Evolutionary conservation across 495 filamentous ascomycete species (phyloP).

Genomic region (Daldinia decipiens): DNA sequence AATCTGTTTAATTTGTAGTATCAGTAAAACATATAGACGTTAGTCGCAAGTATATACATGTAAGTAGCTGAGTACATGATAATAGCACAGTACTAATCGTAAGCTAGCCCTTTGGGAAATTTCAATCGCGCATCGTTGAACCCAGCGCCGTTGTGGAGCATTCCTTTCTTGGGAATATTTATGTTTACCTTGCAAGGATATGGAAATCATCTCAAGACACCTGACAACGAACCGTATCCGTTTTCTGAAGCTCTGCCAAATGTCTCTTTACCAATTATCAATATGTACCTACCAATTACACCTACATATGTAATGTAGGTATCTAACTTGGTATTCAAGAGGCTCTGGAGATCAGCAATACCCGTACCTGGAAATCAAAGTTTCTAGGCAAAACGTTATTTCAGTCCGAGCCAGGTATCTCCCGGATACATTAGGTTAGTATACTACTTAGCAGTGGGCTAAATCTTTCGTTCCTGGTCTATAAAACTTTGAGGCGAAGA

Average conservation of each 20-base stretch:
- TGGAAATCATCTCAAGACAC: background rate
- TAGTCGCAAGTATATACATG: background rate
- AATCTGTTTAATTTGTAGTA: background rate
- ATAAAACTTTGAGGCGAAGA: background rate
- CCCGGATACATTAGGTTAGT: background rate
- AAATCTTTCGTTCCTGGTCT: background rate
- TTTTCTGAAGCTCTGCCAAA: background rate
- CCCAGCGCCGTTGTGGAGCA: constrained; percentile 12
- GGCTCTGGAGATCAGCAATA: background rate
- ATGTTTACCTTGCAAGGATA: constrained; percentile 21
- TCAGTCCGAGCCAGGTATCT: background rate
- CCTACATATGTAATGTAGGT: too few relatives aligned
- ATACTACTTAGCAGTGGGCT: background rate
- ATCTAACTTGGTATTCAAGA: too few relatives aligned
- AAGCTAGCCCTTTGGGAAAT: constrained; percentile 7
- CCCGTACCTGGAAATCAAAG: background rate
- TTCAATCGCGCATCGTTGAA: constrained; percentile 12
- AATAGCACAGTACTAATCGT: constrained; percentile 5
- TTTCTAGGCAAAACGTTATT: constrained; percentile 3
- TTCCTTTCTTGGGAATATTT: constrained; percentile 5
- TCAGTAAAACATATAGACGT: background rate
- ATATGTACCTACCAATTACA: background rate
- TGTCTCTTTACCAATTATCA: background rate
- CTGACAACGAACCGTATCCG: background rate
- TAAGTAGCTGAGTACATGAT: background rate